Evolutionary conservation across 139 green algal species (phyloP).

Genomic region (Picocystis salinarum): DNA sequence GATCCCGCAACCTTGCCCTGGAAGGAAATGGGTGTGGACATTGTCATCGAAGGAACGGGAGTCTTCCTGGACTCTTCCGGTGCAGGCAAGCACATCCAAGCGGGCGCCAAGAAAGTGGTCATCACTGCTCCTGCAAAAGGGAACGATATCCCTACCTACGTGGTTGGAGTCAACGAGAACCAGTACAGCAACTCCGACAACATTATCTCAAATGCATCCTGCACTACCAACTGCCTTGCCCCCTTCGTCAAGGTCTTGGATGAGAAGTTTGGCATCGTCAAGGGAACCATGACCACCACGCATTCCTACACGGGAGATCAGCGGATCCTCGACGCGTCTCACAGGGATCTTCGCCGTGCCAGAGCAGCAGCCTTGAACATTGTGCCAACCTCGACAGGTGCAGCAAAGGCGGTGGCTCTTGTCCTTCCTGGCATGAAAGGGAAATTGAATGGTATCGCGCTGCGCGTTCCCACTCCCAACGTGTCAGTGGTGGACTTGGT

Average conservation of each 20-base stretch:
- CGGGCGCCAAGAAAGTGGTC: slow-evolving; percentile 30
- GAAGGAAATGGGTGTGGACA: slow-evolving; percentile 19
- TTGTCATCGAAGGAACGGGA: slow-evolving; percentile 38
- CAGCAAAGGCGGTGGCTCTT: slow-evolving; percentile 35
- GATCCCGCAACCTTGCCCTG: slow-evolving; percentile 30
- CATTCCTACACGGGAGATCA: slow-evolving; percentile 44
- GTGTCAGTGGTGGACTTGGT: slow-evolving; percentile 38
- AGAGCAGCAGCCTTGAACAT: slow-evolving; percentile 38
- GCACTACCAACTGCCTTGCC: slow-evolving; percentile 44
- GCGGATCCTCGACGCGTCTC: slow-evolving; percentile 28
- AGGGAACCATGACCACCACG: slow-evolving; percentile 39
- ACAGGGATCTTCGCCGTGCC: slow-evolving; percentile 32
- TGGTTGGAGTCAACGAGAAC: slow-evolving; percentile 32
- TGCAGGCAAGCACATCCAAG: slow-evolving; percentile 29
- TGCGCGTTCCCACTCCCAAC: slow-evolving; percentile 37
- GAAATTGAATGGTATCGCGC: slow-evolving; percentile 42
- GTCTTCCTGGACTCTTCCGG: slow-evolving; percentile 28
- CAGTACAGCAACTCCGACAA: slow-evolving; percentile 17
- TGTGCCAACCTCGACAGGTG: slow-evolving; percentile 36
- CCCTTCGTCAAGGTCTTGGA: slow-evolving; percentile 40
- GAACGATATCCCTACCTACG: slow-evolving; percentile 31
- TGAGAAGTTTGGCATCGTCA: slow-evolving; percentile 32
- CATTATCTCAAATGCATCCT: slow-evolving; percentile 38
- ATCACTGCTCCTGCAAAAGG: slow-evolving; percentile 41
- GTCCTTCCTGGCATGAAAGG: slow-evolving; percentile 32